Evolutionary conservation across 805 yeast genomes (phyloP).

Genomic region (Spathaspora hagerdaliae): DNA sequence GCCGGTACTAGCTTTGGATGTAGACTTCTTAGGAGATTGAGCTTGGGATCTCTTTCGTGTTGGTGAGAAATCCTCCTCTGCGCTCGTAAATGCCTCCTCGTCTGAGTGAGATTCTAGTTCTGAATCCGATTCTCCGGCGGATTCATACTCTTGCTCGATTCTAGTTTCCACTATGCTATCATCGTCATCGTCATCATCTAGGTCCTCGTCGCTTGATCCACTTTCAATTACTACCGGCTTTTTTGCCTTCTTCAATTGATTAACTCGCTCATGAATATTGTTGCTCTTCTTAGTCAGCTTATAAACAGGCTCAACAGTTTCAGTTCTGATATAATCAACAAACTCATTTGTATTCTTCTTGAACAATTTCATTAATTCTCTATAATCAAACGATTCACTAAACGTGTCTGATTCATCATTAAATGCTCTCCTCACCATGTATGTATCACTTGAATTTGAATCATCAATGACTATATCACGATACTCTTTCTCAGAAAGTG

Average conservation of each 20-base stretch:
- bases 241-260: constrained; percentile 2
- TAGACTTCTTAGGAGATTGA: not conserved
- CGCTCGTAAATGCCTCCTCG: not conserved
- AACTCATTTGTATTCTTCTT: constrained; percentile 24
- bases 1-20: not conserved
- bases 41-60: not conserved
- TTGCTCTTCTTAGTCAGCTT: not conserved
- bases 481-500: constrained; percentile 37
- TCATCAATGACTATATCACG: constrained; percentile 28
- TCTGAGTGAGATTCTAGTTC: not conserved
- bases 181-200: constrained; percentile 16
- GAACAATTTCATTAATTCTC: constrained; percentile 22
- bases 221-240: constrained; percentile 1
- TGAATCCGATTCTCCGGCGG: not conserved
- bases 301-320: not conserved
- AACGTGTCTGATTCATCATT: constrained; percentile 31
- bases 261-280: not conserved
- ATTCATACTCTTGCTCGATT: not conserved
- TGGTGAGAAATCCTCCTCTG: not conserved
- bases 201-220: constrained; percentile 7
- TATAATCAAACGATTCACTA: constrained; percentile 38
- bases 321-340: constrained; percentile 17
- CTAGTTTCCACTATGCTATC: constrained; percentile 17
- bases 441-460: constrained; percentile 26
- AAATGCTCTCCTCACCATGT: constrained; percentile 40